Percentiles rank a stretch among this genome's conserved stretches.
Evolutionary conservation across 73 alveolate species (phyloP).

Genomic region (Paramecium sexaurelia): DNA sequence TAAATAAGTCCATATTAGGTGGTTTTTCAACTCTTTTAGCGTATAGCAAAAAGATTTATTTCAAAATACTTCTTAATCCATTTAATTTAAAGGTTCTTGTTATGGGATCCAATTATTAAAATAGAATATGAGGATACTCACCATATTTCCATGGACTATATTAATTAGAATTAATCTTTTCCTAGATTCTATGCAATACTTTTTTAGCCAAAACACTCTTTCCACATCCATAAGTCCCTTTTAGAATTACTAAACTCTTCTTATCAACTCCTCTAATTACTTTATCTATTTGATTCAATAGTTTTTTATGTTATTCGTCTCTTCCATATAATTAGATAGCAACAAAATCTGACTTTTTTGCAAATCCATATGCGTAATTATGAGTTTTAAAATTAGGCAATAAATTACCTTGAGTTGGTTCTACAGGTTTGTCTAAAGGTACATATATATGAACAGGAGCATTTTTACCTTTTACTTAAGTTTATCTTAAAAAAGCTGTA

Average conservation of each 20-base stretch:
- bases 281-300: conserved; percentile 22
- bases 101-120: conserved; percentile 41
- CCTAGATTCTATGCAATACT: conserved; percentile 2
- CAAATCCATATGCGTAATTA: conserved; percentile 25
- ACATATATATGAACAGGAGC: conserved; percentile 39
- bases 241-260: neutral
- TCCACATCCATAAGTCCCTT: conserved; percentile 56
- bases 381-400: conserved; percentile 44
- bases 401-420: neutral
- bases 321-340: neutral
- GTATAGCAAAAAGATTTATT: neutral
- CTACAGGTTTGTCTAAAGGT: conserved; percentile 20
- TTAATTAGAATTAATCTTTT: conserved; percentile 6
- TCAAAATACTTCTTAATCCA: conserved; percentile 33
- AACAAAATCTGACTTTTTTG: neutral
- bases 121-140: neutral
- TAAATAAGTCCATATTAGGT: neutral
- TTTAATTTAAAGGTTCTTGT: conserved; percentile 6
- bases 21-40: conserved; percentile 20
- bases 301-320: conserved; percentile 45
- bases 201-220: conserved; percentile 28
- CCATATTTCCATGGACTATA: conserved; percentile 56
- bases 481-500: conserved; percentile 8
- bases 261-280: conserved; percentile 47
- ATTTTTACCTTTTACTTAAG: conserved; percentile 55